Base-by-base conservation (phyloP, 805 yeast genomes). In the Cyberlindnera xishuangbannaensis region DNA sequence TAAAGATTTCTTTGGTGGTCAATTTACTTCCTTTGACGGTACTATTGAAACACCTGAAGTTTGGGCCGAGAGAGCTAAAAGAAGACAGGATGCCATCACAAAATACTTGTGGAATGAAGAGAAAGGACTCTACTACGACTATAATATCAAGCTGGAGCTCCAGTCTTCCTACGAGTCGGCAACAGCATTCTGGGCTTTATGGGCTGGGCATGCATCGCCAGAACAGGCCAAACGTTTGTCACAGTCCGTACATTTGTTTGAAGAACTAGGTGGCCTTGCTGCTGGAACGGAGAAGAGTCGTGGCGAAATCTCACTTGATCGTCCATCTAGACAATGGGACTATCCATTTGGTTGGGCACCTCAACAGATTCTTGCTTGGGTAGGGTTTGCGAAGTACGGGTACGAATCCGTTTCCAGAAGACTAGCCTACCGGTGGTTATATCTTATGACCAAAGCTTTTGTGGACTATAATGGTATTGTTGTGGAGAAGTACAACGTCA, bases 281-380 rank as follows among this genome's bases (percentile, higher is more conserved):
- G 78, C 95, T 0, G 94, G 96, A 24, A 81, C 95, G 0, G 69
- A 74, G 45, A 56, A 67, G 43, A 78, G 88, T 3, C 64, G 95
- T 45, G 94, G 95, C 25, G 73, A 68, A 17, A 61, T 84, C 23
- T 74, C 80, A 1, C 58, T 83, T 13, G 67, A 73, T 27, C 66
- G 86, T 49, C 96, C 95, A n/a, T 75, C 81, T 10, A 69, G 97
- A 56, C 98, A 90, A 61, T 90, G 98, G 98, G 98, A 90, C 57
- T 92, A 81, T 57, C 98, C 98, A 2, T 85, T 65, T 52, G 97
- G 97, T 2, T 90, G 98, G 98, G 96, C 97, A 0, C 97, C 98
- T 4, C 97, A 92, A 55, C 98, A 90, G 59, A 84, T 90, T 13
- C 57, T 90, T 34, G 90, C 95, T 1, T 90, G 98, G 98, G 73